These are phyloP conservation scores for Nicotiana benthamiana DNA, from an alignment of 257 asterid species.

Conservation along the genomic window DNA sequence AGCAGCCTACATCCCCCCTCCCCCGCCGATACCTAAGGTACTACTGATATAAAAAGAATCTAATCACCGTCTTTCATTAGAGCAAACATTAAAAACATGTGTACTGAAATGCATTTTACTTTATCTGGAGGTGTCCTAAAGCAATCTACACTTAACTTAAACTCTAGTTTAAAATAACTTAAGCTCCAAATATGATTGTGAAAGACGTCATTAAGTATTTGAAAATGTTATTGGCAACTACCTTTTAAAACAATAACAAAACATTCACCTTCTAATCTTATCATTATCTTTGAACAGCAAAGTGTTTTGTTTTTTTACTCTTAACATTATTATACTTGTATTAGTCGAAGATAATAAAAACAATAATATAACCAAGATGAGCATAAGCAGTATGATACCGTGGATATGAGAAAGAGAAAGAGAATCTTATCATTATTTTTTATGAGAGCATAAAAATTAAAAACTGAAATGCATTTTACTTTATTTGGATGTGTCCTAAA, in stretches of 20 bases:
- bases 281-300: background rate
- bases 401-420: too few species aligned
- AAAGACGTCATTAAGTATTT: background rate
- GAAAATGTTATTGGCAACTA: background rate
- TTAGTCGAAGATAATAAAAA: too few species aligned
- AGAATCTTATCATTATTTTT: too few species aligned
- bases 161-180: too few species aligned
- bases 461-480: background rate
- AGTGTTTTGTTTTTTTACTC: too few species aligned
- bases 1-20: background rate
- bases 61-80: background rate
- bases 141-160: background rate
- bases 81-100: background rate
- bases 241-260: background rate
- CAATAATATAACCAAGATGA: too few species aligned
- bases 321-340: too few species aligned
- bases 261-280: background rate
- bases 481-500: background rate
- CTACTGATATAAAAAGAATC: too few species aligned
- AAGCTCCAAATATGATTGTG: background rate
- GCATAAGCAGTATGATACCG: too few species aligned
- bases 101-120: background rate
- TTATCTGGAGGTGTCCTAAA: background rate
- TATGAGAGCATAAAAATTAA: too few species aligned
- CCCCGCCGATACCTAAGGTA: too few species aligned